Evolutionary conservation across 2,329 filamentous ascomycete species (phyloP), one percentile per base, ranked within the genome.

Genomic region (Tolypocladium endophyticum): DNA sequence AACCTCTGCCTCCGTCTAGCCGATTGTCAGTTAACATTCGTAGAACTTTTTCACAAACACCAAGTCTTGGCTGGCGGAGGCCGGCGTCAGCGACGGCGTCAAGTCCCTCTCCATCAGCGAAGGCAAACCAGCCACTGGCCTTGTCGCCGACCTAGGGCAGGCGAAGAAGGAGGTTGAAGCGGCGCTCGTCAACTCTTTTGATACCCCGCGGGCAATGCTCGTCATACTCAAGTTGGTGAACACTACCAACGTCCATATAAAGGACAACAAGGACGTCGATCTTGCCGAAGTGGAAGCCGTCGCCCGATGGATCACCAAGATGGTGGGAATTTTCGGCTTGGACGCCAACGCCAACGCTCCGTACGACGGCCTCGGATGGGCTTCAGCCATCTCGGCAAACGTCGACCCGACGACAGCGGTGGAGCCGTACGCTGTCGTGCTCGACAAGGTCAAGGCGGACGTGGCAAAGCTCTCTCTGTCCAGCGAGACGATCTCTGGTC

Each of bases 251-350:
- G 77, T 81, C 58, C 76, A 80, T 65, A 74, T 84, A 58, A 77
- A 73, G 61, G 73, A 77, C 18, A 75, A 79, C 64, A 78, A 78
- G 61, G 72, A 76, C 7, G 65, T 74, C 39, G 78, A 83, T 62
- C 70, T 83, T 20, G 65, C 68, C 12, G 77, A 77, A 18, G 70
- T 85, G 4, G 80, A 83, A 64, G 72, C 77, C 1, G 76, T 90
- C 59, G 91, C 88, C 8, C 81, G 83, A 58, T 97, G 89, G 87
- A 79, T 96, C 53, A 96, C 92, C 1, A 85, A 85, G 60, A 88
- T 96, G 61, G 86, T 94, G 20, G 87, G 88, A 61, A 90, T 93
- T 62, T 89, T 97, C 62, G 93, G 93, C 47, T 81, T 97, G 0
- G 87, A 92, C 68, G 78, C 83, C 3, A 80, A 81, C 63, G 81